Percentiles rank a stretch among this genome's conserved stretches.
Evolutionary conservation across 148 eudicot species (phyloP).

Genomic region (Rhododendron mucronatum): DNA sequence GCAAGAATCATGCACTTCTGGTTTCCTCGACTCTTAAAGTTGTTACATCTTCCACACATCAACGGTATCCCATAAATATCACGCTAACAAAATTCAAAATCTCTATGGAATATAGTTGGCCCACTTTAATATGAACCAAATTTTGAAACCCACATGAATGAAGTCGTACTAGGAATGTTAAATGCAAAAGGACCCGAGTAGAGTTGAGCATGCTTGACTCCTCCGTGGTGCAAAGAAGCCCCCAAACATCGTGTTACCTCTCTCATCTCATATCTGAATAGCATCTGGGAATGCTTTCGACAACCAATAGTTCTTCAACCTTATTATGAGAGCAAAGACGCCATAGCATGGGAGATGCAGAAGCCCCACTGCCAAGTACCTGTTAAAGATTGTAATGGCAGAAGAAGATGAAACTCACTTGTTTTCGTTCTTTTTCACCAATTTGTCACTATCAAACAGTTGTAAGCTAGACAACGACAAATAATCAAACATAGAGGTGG

Average conservation of each 20-base stretch:
- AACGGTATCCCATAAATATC: background rate
- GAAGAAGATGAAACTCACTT: background rate
- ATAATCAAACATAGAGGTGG: background rate
- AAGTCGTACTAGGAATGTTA: background rate
- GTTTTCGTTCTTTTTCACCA: background rate
- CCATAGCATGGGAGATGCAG: slow-evolving; percentile 65
- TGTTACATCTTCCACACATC: background rate
- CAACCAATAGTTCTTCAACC: slow-evolving; percentile 42
- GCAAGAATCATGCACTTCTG: background rate
- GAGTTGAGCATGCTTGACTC: background rate
- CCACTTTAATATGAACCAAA: background rate
- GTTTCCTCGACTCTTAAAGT: background rate
- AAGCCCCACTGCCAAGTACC: slow-evolving; percentile 59
- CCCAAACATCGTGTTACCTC: background rate
- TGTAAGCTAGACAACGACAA: background rate
- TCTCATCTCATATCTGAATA: background rate
- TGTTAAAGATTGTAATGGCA: slow-evolving; percentile 16
- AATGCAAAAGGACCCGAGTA: background rate
- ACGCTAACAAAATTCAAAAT: background rate
- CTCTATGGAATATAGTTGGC: background rate
- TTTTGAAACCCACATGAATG: background rate
- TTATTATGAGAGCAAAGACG: slow-evolving; percentile 37
- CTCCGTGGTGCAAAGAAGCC: background rate
- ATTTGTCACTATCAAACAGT: background rate
- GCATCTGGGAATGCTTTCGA: slow-evolving; percentile 38